Percentiles rank a stretch among this genome's conserved stretches.
Evolutionary conservation across 1,139 yeast species (phyloP).

Genomic region (Diutina scorzettiae): DNA sequence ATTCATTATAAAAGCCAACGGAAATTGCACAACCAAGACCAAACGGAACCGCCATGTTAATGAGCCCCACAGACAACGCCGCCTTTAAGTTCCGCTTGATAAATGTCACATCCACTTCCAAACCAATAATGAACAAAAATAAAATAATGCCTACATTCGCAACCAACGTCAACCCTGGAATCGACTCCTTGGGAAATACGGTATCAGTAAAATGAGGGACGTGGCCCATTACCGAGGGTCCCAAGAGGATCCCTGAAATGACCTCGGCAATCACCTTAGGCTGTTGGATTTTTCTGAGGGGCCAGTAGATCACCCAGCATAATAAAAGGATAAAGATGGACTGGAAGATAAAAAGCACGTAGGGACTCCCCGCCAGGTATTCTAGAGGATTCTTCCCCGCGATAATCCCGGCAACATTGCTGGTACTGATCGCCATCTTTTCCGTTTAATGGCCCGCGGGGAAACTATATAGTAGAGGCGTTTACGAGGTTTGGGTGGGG

Average conservation of each 20-base stretch:
- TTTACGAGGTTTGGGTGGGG: too few relatives aligned
- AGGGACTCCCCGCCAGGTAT: slow-evolving; percentile 43
- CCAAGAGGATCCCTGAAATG: slow-evolving; percentile 58
- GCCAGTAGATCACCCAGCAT: slow-evolving; percentile 45
- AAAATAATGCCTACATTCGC: slow-evolving; percentile 67
- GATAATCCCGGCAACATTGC: slow-evolving; percentile 48
- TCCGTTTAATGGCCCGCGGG: too few relatives aligned
- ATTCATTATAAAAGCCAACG: slow-evolving; percentile 50
- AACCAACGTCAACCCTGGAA: slow-evolving; percentile 50
- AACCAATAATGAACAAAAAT: slow-evolving; percentile 62
- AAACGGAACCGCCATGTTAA: slow-evolving; percentile 66
- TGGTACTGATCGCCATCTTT: slow-evolving; percentile 17
- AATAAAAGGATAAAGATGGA: slow-evolving; percentile 41
- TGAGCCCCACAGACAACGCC: slow-evolving; percentile 55
- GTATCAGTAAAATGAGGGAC: slow-evolving; percentile 52
- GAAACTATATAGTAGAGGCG: too few relatives aligned
- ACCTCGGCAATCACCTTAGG: slow-evolving; percentile 76
- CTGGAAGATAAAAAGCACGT: slow-evolving; percentile 52
- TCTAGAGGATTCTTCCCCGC: slow-evolving; percentile 60
- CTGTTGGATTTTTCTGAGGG: slow-evolving; percentile 48
- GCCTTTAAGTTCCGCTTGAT: slow-evolving; percentile 46
- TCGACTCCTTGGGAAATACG: slow-evolving; percentile 52
- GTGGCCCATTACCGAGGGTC: slow-evolving; percentile 60
- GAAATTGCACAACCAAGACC: slow-evolving; percentile 67
- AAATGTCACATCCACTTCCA: slow-evolving; percentile 61